These are phyloP conservation scores for Astathelohania contejeani DNA, from an alignment of 371 early-diverging fungal genomes.

Conservation along the genomic window DNA sequence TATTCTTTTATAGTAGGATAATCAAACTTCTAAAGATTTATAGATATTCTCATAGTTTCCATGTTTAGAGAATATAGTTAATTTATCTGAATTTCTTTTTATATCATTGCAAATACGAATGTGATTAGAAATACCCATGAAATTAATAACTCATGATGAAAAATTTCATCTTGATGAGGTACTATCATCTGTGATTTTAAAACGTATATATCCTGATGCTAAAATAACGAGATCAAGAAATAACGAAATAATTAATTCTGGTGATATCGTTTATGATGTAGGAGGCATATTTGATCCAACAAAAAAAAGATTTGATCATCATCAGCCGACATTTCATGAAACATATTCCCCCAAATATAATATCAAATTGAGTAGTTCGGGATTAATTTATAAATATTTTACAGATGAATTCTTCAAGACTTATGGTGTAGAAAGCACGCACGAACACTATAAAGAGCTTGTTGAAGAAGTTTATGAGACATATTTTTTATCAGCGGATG, in stretches of 20 bases:
- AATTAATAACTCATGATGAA: conserved; percentile 43
- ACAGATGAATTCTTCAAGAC: neutral
- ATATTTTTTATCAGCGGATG: conserved; percentile 47
- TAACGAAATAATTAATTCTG: conserved; percentile 19
- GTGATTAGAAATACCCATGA: conserved; percentile 12
- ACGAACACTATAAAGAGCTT: conserved; percentile 1
- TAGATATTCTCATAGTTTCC: too few species aligned
- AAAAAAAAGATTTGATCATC: conserved; percentile 45
- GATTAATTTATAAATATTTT: conserved; percentile 47
- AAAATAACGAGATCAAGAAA: conserved; percentile 44
- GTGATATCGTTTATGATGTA: conserved; percentile 51
- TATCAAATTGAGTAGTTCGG: conserved; percentile 44
- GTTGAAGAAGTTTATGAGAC: conserved; percentile 34
- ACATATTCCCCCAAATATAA: conserved; percentile 33
- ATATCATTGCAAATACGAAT: too few species aligned
- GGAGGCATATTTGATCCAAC: conserved; percentile 38
- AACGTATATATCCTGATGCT: conserved; percentile 31
- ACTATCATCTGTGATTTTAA: conserved; percentile 38
- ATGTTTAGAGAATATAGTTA: too few species aligned
- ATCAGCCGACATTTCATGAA: conserved; percentile 41
- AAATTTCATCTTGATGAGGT: conserved; percentile 49
- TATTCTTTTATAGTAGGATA: too few species aligned
- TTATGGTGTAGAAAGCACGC: neutral
- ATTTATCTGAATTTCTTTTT: too few species aligned
- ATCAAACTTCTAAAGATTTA: too few species aligned